A percentile compares a stretch with the other conserved stretches of the same genome.
phyloP scores from a whole-genome alignment of 106 monocot species.

The Alisma plantagoaquatica region DNA sequence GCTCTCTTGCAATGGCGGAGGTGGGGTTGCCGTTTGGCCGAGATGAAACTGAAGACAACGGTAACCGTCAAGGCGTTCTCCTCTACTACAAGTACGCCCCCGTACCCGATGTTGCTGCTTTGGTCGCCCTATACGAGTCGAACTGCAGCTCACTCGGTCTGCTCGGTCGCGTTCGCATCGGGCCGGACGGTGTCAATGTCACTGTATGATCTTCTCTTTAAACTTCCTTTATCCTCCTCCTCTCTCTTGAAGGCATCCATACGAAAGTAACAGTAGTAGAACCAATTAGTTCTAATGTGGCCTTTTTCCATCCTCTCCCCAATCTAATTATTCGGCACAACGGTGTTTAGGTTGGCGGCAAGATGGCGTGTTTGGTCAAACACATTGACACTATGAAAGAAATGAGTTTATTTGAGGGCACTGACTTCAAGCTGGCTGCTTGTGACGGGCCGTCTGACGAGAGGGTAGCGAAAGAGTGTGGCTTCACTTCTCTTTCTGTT shows the following conservation, averaged over 20 bases:
- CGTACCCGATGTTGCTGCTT: constrained; percentile 40
- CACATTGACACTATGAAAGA: constrained; percentile 59
- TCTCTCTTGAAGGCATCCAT: no score
- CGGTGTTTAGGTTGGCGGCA: constrained; percentile 65
- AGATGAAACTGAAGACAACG: no score
- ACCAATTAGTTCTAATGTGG: no score
- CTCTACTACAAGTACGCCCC: constrained; percentile 85
- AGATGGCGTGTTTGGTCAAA: constrained; percentile 61
- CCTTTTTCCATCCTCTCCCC: not conserved
- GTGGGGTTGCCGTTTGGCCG: not conserved
- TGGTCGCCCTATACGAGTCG: constrained; percentile 49
- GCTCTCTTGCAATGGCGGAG: no score
- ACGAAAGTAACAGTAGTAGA: no score
- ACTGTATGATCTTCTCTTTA: constrained; percentile 33
- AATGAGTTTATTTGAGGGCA: constrained; percentile 64
- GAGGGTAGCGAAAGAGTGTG: constrained; percentile 61
- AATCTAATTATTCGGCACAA: not conserved
- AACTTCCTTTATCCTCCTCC: no score
- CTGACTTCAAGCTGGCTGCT: constrained; percentile 87
- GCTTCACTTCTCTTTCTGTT: constrained; percentile 69
- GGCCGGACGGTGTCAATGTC: constrained; percentile 85
- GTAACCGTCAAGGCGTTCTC: constrained; percentile 72
- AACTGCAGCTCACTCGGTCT: constrained; percentile 62
- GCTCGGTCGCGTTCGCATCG: constrained; percentile 86
- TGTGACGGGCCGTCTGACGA: constrained; percentile 55